Evolutionary conservation across 2,329 filamentous ascomycete genomes (phyloP), one percentile per base, ranked within the genome.

Genomic region (Aureobasidium sp.): DNA sequence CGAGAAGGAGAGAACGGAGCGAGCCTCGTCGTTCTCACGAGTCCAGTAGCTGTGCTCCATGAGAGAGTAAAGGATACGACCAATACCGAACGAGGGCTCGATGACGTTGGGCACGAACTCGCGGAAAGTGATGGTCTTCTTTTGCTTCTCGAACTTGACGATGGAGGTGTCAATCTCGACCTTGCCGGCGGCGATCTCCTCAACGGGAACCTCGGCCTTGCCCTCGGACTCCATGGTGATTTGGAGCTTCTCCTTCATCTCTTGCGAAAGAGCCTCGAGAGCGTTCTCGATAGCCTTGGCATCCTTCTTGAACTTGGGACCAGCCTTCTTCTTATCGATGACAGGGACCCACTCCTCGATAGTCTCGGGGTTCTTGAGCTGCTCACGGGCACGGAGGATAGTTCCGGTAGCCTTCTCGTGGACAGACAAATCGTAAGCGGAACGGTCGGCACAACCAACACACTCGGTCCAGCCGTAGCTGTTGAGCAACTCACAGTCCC

Each of bases 381-480:
- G 84, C 78, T 96, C 86, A 63, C 92, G 86, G 42, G 97, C 94
- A 51, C 94, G 80, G 23, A 43, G 91, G 86, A 15, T 88, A 86
- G 62, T 54, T 8, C 90, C 91, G 33, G 94, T 97, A 79, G 90
- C 92, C 77, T 96, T 93, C 71, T 88, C 86, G 76, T 97, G 94
- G 10, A 96, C 92, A 37, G 84, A 88, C 73, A 97, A 75, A 75
- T 99, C 94, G 74, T 96, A 99, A 21, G 94, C 94, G 72, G 89
- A 95, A 69, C 94, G 85, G 73, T 96, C 93, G 63, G 94, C 94
- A 74, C 94, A 97, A 64, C 94, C 94, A 69, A 97, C 93, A 74
- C 93, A 97, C 79, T 99, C 94, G 64, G 97, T 89, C 94, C 94
- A 99, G 73, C 94, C 94, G 69, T 92, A 92, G 63, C 88, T 92